Base-by-base conservation (phyloP, 257 asterid species). In the Plantago ovata region DNA sequence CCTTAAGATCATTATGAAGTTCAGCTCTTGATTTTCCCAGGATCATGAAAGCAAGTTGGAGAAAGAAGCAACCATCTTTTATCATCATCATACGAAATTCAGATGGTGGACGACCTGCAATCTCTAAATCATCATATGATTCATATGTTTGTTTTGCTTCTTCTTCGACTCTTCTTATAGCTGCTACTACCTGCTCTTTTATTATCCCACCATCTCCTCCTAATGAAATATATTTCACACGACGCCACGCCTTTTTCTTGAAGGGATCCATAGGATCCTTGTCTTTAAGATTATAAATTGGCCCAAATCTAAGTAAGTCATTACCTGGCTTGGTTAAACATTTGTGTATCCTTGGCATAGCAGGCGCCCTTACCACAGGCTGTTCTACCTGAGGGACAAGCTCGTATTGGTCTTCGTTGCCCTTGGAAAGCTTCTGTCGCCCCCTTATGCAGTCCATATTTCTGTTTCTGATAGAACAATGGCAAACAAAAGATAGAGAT, bases 1-100 rank as follows among this genome's bases (percentile, higher is more conserved):
- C 52, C 1, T 10, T 0, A 4, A 40, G 46, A 19, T 60, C 52
- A 9, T n/a, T n/a, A n/a, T 44, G 52, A 9, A 68, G 63, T 0
- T 38, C 23, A 0, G 21, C 38, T 0, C 18, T 24, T 23, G 24
- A 22, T 6, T 28, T 23, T 43, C 64, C 73, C 0, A 67, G 62
- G 14, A 67, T 51, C 5, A 32, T 7, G n/a, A 67, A 23, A 13
- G 32, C 55, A 23, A 60, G 6, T 13, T 67, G 72, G 20, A 67
- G 55, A 24, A 67, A 67, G 33, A 59, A 53, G n/a, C 72, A 67
- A 32, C 66, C 72, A 32, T 67, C 66, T 36, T 33, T 67, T 22
- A 67, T 60, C 66, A 67, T 52, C 68, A 68, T 61, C 59, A 16
- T 43, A 2, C 54, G 63, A n/a, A 68, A 46, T 3, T 61, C 28